Evolutionary conservation across 768 basidiomycete genomes (phyloP), one percentile per base, ranked within the genome.

Genomic region (Coprinopsis marcescibilis): DNA sequence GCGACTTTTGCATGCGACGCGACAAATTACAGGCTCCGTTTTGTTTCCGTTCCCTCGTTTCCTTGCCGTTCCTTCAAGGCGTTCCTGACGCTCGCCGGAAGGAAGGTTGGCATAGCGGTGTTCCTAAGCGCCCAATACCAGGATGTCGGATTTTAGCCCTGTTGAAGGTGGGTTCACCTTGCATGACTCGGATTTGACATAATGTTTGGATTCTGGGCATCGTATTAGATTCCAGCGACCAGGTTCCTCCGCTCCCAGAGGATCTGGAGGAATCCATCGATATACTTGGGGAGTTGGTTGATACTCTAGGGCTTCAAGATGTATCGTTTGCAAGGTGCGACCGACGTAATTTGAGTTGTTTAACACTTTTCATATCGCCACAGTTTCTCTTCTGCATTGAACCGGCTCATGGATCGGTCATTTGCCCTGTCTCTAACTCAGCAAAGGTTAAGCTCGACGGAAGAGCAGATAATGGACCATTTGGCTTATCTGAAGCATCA

Each of bases 351-450:
- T 10, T 8, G 12, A 8, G 15, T 11, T 36, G 17, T 36, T 36
- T 7, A 17, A 17, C 7, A 6, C 7, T 36, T 36, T 17, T 36
- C 7, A 36, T 17, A 36, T 23, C 11, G 17, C 13, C 23, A 40
- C 17, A 77, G 73, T 26, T 74, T 68, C 43, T 62, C 68, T 1
- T 56, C 58, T 1, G 67, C 68, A 0, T 68, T 74, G 6, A 59
- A 58, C 1, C 51, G 55, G 2, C 55, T 76, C 4, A 66, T 62
- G 3, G 50, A 55, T 0, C 60, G 67, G 14, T 60, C 60, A 24
- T 54, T 70, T 2, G 45, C 61, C 0, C 43, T 66, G 3, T 58
- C 59, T 34, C 57, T 66, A 12, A 65, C 67, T 1, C 45, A 69
- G 13, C 58, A 66, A 21, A 64, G 62, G 2, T 55, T 74, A 2